A percentile compares a stretch with the other conserved stretches of the same genome.
phyloP scores from a whole-genome alignment of 2,329 filamentous ascomycete species.

The Arthrobotrys musiformis region DNA sequence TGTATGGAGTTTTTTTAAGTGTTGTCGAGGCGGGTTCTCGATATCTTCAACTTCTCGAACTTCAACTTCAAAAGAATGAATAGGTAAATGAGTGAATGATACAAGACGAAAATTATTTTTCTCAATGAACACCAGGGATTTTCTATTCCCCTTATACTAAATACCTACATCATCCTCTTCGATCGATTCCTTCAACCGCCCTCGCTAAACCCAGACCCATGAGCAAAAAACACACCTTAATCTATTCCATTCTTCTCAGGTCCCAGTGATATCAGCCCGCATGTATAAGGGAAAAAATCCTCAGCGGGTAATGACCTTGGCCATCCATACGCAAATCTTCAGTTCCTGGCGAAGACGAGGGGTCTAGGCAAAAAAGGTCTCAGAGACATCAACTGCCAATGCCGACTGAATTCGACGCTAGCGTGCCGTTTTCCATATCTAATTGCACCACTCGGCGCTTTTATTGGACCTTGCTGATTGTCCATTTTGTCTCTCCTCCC shows the following conservation, averaged over 20 bases:
- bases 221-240: constrained; percentile 11
- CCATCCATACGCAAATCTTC: neutral
- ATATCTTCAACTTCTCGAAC: constrained; percentile 1
- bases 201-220: constrained; percentile 29
- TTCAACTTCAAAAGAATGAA: constrained; percentile 11
- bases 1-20: constrained; percentile 1
- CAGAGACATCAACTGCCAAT: constrained; percentile 15
- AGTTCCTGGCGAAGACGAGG: neutral
- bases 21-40: constrained; percentile 7
- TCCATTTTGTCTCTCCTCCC: constrained; percentile 1
- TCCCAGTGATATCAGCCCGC: constrained; percentile 49
- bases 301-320: constrained; percentile 44
- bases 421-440: constrained; percentile 18
- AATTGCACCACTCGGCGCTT: constrained; percentile 22
- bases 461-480: constrained; percentile 36
- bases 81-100: neutral
- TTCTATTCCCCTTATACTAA: constrained; percentile 46
- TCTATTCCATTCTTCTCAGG: constrained; percentile 41
- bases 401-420: constrained; percentile 11
- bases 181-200: constrained; percentile 33
- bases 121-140: constrained; percentile 9
- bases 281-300: constrained; percentile 15
- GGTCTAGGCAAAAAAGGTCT: neutral
- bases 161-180: constrained; percentile 10
- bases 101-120: neutral